These are phyloP conservation scores for Metarhizium guizhouense DNA, from an alignment of 2,329 filamentous ascomycete species.

Conservation along the genomic window DNA sequence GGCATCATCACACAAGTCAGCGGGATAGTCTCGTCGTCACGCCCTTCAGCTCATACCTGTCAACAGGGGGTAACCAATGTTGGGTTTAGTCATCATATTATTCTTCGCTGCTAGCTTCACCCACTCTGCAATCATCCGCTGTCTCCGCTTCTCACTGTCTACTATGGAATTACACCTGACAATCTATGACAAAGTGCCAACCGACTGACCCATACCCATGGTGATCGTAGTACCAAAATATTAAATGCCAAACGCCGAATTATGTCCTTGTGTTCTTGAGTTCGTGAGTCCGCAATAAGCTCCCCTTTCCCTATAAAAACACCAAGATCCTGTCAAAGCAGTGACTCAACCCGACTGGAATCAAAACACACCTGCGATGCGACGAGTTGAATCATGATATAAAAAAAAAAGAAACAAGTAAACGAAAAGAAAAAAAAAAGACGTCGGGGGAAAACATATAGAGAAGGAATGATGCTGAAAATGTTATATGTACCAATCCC, in stretches of 20 bases:
- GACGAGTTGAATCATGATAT: background rate
- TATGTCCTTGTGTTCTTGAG: background rate
- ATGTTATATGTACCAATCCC: background rate
- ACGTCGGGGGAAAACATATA: too few species aligned
- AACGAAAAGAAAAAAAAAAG: background rate
- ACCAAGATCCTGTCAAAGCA: background rate
- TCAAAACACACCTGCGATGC: background rate
- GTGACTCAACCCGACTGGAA: background rate
- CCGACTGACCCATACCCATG: conserved; percentile 1
- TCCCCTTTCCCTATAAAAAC: background rate
- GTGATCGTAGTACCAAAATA: background rate
- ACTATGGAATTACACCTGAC: conserved; percentile 5
- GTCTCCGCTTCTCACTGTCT: background rate
- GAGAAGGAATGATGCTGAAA: background rate
- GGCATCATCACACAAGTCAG: background rate
- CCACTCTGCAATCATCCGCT: conserved; percentile 3
- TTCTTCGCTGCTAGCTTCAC: background rate
- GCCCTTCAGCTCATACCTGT: background rate
- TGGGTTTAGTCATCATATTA: background rate
- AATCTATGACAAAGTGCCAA: conserved; percentile 7
- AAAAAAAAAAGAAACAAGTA: background rate
- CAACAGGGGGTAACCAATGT: background rate
- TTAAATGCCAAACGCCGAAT: background rate
- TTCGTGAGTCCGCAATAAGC: background rate
- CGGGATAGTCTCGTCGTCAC: background rate